Base-by-base conservation (phyloP, 2,329 filamentous ascomycete genomes). In the Phialemonium atrogriseum region DNA sequence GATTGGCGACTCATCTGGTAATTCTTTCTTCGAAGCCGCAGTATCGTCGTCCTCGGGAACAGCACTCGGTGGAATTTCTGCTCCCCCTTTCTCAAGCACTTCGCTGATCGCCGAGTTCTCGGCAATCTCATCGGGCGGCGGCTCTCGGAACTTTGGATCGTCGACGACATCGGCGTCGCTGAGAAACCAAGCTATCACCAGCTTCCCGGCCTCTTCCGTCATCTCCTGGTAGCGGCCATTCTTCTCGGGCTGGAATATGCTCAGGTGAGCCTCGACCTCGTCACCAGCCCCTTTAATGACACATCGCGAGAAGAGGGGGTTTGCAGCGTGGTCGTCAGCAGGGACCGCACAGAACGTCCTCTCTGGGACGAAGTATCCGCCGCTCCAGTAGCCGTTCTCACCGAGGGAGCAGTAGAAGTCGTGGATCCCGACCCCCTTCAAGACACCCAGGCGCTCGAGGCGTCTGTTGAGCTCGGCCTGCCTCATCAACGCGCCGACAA, bases 391-490 rank as follows among this genome's bases (percentile, higher is more conserved):
- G 2, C 80, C 77, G 34, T 82, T 81, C 48, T 78, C 73, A 0
- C 84, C 84, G 6, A 94, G 67, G 0, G 76, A 80, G 1, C 76
- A 83, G 54, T 88, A 91, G 36, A 88, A 74, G 48, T 89, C 81
- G 12, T 73, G 70, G 43, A 86, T 77, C 0, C 80, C 80, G 1
- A 93, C 64, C 0, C 72, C 73, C 26, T 73, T 68, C 2, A 81
- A 64, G 2, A 65, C 54, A 0, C 71, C 70, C 30, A 88, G 61
- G 33, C 73, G 65, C 36, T 74, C 70, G 3, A 93, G 61, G 11
- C 87, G 70, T 25, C 71, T 68, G 34, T 70, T 73, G 38, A 94
- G 60, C 46, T 91, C 83, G 20, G 80, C 76, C 11, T 77, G 75
- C 32, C 82, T 79, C 42, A 86, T 70, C 3, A 94, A 66, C 27